Base-by-base conservation (phyloP, 2,329 filamentous ascomycete genomes). In the Colletotrichum navitas region DNA sequence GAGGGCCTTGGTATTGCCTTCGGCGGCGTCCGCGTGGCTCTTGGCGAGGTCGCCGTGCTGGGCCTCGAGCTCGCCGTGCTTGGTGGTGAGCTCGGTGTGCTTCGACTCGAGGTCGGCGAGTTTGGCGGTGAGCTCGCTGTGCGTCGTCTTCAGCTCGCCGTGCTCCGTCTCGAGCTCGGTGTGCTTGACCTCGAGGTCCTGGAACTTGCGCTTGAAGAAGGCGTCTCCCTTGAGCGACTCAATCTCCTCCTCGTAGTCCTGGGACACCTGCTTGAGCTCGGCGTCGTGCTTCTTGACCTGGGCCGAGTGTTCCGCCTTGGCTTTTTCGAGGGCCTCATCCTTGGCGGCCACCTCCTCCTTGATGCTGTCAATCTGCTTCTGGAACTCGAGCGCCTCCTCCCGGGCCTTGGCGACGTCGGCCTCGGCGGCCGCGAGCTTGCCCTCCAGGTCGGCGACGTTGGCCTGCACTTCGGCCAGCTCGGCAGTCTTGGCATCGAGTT, bases 161-260 rank as follows among this genome's bases (percentile, higher is more conserved):
- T 81, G 81, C 8, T 80, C 77, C 14, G 79, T 74, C 72, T 81
- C 79, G 56, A 88, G 81, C 74, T 89, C 87, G 14, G 82, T 83
- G 78, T 91, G 86, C 78, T 90, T 85, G 6, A 78, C 79, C 77
- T 91, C 88, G 7, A 92, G 84, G 47, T 89, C 87, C 70, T 90
- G 85, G 72, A 88, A 91, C 79, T 90, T 89, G 74, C 87, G 86
- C 81, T 90, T 90, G 80, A 90, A 90, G 77, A 88, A 88, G 18
- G 89, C 89, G 73, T 91, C 89, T 29, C 88, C 89, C 68, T 87
- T 86, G 21, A 91, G 85, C 68, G 86, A 87, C 76, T 91, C 89
- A 65, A 92, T 91, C 78, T 91, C 89, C n/a, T 86, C 84, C 77
- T 91, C 87, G 74, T 90, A 90, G 74, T 91, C 89, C 73, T 87